Base-by-base conservation (phyloP, 306 rosid species). In the Spatholobus suberectus region DNA sequence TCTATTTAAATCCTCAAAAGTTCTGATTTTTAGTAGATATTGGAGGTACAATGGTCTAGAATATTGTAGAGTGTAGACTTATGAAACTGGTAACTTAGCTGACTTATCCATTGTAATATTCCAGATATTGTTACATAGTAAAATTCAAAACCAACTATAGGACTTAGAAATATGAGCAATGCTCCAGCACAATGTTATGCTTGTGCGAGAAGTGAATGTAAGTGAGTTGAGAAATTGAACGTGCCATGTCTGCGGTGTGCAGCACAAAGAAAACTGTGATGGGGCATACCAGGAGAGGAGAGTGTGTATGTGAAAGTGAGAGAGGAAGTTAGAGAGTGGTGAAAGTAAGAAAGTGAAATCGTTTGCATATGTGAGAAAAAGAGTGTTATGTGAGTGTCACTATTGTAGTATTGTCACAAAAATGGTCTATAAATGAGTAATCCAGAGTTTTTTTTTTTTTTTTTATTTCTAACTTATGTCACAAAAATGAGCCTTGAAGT, bases 231-330 rank as follows among this genome's bases (percentile, higher is more conserved):
- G 68, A 61, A 61, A 24, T 23, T 70, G 75, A 13, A 44, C 44
- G 59, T 70, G 20, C 20, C 52, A 20, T 68, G 34, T 68, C 17
- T 43, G 5, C 7, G 18, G 14, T 23, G 13, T 70, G 57, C 21
- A 70, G 23, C 75, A 43, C 57, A 70, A 23, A 70, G 57, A 27
- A 43, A 70, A 70, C 57, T 12, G 37, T 70, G 37, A 70, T 24
- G 75, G 75, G 75, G 57, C 23, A 23, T 4, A 23, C 75, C 13
- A 13, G 37, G 38, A 70, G 2, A 61, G 40, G 29, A 17, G 55
- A 20, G 23, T 14, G 47, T 17, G 21, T 49, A 5, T 41, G 57
- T 70, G 75, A 70, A 70, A 70, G 75, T 70, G 21, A 61, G 68
- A 27, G 17, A 24, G 75, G 27, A 66, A 35, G 72, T 66, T 66